Percentiles rank a stretch among this genome's conserved stretches.
Conservation (phyloP, 208 protist genomes). For the Trypanosoma melophagium region DNA sequence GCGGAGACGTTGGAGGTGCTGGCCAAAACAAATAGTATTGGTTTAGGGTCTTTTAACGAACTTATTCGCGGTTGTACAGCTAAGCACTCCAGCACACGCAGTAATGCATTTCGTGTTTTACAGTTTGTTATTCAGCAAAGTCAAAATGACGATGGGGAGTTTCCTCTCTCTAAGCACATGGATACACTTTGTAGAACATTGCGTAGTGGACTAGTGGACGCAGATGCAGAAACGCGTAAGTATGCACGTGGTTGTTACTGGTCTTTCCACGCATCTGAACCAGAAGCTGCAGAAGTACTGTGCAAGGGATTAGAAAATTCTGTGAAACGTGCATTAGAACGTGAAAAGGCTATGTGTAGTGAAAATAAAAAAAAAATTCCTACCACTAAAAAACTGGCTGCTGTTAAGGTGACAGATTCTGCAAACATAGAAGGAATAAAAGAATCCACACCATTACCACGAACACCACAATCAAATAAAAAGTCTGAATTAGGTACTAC, state of each 20-base stretch:
- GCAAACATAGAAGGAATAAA: too few relatives aligned
- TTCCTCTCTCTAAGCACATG: conserved; percentile 34
- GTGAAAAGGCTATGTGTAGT: not conserved
- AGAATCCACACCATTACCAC: too few relatives aligned
- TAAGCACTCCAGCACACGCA: conserved; percentile 42
- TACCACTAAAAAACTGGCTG: not conserved
- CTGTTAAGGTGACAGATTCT: conserved; percentile 15
- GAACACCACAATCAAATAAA: too few relatives aligned
- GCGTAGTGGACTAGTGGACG: conserved; percentile 40
- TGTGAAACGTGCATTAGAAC: conserved; percentile 30
- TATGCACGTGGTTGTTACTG: conserved; percentile 44
- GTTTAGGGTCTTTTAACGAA: conserved; percentile 35
- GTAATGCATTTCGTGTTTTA: conserved; percentile 37
- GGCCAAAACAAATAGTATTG: conserved; percentile 37
- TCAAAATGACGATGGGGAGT: conserved; percentile 38
- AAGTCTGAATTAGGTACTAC: not conserved
- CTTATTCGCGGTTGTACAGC: conserved; percentile 43
- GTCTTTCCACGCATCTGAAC: conserved; percentile 45
- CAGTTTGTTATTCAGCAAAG: conserved; percentile 36
- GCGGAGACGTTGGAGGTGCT: conserved; percentile 31
- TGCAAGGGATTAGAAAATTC: conserved; percentile 29
- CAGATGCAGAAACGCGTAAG: conserved; percentile 40
- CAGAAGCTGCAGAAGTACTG: conserved; percentile 35
- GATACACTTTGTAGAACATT: conserved; percentile 42
- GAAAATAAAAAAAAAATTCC: not conserved